Evolutionary conservation across 305 asterid genomes (phyloP).

Genomic region (Andrographis paniculata): DNA sequence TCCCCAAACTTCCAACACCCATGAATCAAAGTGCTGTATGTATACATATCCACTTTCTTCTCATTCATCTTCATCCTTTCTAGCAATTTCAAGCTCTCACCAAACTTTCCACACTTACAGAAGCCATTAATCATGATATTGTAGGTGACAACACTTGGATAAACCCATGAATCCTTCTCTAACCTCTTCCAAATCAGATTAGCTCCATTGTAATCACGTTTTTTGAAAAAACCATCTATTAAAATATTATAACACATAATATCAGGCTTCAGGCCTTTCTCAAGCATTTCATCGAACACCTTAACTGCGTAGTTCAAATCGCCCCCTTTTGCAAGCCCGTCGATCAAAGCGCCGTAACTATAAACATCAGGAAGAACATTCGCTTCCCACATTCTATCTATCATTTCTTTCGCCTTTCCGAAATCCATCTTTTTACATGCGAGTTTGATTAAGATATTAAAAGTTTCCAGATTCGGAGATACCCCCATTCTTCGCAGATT

Average conservation of each 20-base stretch:
- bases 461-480: conserved; percentile 57
- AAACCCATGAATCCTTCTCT: conserved; percentile 36
- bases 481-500: conserved; percentile 56
- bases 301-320: conserved; percentile 38
- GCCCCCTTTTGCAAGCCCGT: conserved; percentile 56
- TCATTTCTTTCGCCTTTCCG: conserved; percentile 37
- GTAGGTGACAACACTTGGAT: conserved; percentile 64
- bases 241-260: conserved; percentile 68
- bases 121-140: conserved; percentile 82
- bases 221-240: conserved; percentile 60
- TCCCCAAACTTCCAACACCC: conserved; percentile 69
- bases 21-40: conserved; percentile 62
- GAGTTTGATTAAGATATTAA: conserved; percentile 56
- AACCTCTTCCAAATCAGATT: conserved; percentile 64
- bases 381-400: conserved; percentile 40
- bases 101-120: conserved; percentile 62
- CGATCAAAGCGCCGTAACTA: conserved; percentile 68
- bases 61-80: conserved; percentile 63
- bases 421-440: conserved; percentile 50
- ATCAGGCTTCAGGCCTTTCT: conserved; percentile 59
- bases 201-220: conserved; percentile 43
- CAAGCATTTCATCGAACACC: conserved; percentile 82
- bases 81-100: conserved; percentile 55
- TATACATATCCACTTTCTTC: conserved; percentile 54
- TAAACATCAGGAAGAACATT: conserved; percentile 51